phyloP scores from a whole-genome alignment of 2,329 filamentous ascomycete species.

The Botryotinia narcissicola region DNA sequence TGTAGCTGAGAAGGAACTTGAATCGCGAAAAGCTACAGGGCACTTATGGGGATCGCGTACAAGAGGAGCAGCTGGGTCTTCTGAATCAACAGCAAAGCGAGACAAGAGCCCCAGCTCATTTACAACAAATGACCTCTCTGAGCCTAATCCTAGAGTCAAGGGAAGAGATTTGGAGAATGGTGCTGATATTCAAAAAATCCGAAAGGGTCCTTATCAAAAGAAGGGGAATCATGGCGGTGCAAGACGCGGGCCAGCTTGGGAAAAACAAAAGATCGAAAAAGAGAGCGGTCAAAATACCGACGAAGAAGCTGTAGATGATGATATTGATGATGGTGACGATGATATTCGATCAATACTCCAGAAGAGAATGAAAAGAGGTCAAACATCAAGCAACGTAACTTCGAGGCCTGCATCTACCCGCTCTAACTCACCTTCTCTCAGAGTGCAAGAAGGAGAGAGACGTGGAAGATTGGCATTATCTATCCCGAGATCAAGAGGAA shows the following conservation, averaged over 20 bases:
- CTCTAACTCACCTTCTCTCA: not conserved
- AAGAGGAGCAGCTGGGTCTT: not conserved
- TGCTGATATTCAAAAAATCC: not conserved
- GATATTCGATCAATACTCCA: not conserved
- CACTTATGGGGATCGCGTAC: not conserved
- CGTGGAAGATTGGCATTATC: not conserved
- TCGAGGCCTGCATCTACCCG: not conserved
- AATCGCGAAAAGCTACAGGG: not conserved
- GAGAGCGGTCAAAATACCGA: too few relatives aligned
- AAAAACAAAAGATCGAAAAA: not conserved
- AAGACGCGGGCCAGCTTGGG: slow-evolving; percentile 4
- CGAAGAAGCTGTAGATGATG: not conserved
- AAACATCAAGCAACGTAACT: not conserved
- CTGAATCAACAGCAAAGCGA: not conserved
- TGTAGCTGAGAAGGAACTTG: not conserved
- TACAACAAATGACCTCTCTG: not conserved
- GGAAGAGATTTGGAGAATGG: not conserved
- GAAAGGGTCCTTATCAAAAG: not conserved
- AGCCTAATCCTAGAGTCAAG: not conserved
- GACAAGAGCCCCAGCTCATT: not conserved
- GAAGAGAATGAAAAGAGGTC: not conserved
- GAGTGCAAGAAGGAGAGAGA: not conserved
- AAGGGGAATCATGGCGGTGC: not conserved
- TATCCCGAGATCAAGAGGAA: not conserved
- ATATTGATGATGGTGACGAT: not conserved